Conservation (phyloP, 768 basidiomycete species). For the Collybia sp. region DNA sequence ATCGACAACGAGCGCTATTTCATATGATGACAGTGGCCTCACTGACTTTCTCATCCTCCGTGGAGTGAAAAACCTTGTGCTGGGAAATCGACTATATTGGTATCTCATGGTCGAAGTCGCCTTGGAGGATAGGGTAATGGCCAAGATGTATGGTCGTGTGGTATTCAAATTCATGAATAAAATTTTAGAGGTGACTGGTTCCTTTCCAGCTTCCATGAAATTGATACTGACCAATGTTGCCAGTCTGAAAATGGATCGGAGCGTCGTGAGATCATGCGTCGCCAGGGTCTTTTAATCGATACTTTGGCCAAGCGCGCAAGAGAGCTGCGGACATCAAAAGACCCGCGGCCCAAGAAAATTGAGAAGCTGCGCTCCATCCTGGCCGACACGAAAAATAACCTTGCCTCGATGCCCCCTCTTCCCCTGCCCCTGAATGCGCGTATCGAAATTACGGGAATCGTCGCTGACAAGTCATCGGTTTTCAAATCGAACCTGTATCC, state of each 20-base stretch:
- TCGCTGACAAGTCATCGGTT: conserved; percentile 87
- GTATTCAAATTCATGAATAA: conserved; percentile 88
- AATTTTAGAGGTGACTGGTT: conserved; percentile 66
- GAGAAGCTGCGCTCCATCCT: conserved; percentile 88
- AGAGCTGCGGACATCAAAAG: conserved; percentile 86
- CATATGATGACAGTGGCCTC: conserved; percentile 88
- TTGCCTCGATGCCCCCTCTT: conserved; percentile 74
- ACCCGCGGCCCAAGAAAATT: conserved; percentile 94
- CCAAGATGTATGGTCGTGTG: conserved; percentile 91
- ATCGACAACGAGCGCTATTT: conserved; percentile 67
- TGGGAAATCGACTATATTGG: conserved; percentile 95
- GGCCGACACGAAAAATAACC: conserved; percentile 78
- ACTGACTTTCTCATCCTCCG: conserved; percentile 88
- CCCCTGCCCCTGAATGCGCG: conserved; percentile 91
- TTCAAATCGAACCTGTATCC: conserved; percentile 98
- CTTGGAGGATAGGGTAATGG: conserved; percentile 77
- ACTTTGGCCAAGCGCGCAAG: conserved; percentile 81
- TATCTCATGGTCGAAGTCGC: conserved; percentile 97
- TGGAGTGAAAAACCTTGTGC: conserved; percentile 74
- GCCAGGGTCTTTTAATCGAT: conserved; percentile 88
- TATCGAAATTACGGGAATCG: conserved; percentile 80
- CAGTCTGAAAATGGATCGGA: conserved; percentile 75
- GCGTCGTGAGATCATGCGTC: conserved; percentile 81
- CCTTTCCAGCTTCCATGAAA: background rate
- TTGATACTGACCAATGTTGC: background rate